Conservation (phyloP, 2,329 filamentous ascomycete species). For the Pseudogymnoascus sp. region DNA sequence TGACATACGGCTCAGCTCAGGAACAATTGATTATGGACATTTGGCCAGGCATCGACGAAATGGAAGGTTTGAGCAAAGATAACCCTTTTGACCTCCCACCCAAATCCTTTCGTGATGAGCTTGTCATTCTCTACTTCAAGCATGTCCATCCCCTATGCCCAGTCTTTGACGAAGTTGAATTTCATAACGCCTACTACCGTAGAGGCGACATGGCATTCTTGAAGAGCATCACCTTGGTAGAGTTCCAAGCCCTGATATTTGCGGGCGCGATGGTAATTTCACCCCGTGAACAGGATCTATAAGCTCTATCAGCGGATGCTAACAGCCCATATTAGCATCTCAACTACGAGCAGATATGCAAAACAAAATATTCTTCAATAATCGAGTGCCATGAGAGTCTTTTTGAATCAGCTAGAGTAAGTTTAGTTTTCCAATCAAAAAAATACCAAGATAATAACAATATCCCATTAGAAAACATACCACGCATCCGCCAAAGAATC, state of each 20-base stretch:
- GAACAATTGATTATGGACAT: not conserved
- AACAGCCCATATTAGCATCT: not conserved
- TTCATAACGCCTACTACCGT: not conserved
- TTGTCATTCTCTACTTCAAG: constrained; percentile 9
- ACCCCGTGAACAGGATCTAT: no score
- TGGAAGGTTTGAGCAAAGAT: not conserved
- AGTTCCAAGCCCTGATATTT: constrained; percentile 9
- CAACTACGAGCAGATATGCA: constrained; percentile 8
- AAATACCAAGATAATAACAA: not conserved
- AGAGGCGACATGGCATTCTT: constrained; percentile 6
- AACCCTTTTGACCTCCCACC: not conserved
- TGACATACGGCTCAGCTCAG: not conserved
- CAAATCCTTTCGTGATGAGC: constrained; percentile 6
- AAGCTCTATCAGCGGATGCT: not conserved
- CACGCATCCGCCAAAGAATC: constrained; percentile 7
- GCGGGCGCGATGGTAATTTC: constrained; percentile 7
- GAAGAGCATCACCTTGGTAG: constrained; percentile 1
- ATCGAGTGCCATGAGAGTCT: constrained; percentile 6
- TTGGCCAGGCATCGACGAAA: not conserved
- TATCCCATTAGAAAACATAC: constrained; percentile 3
- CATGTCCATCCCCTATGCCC: constrained; percentile 8
- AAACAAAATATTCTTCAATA: constrained; percentile 8
- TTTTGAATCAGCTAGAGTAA: constrained; percentile 10
- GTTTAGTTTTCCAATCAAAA: not conserved
- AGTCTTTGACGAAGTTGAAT: constrained; percentile 10